Conservation (phyloP, 2,329 filamentous ascomycete species). For the Monascus ruber region DNA sequence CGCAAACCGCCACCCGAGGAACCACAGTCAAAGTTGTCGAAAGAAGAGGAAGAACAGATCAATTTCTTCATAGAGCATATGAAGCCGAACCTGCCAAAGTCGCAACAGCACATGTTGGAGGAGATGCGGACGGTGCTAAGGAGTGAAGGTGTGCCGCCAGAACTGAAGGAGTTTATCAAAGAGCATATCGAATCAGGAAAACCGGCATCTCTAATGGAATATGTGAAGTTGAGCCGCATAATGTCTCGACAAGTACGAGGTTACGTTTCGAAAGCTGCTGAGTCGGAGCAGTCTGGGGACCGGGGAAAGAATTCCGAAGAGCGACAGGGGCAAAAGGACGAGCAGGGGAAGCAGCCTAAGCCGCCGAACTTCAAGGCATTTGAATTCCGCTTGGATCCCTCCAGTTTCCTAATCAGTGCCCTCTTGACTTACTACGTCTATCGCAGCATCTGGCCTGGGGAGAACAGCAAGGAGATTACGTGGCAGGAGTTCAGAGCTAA, state of each 20-base stretch:
- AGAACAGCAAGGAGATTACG: conserved; percentile 69
- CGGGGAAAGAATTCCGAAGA: conserved; percentile 12
- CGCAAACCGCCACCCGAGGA: conserved; percentile 32
- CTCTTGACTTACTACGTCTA: conserved; percentile 54
- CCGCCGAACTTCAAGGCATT: conserved; percentile 24
- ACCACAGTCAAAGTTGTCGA: conserved; percentile 36
- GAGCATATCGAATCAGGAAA: conserved; percentile 38
- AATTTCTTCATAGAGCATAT: conserved; percentile 46
- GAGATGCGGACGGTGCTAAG: conserved; percentile 52
- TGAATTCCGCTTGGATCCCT: conserved; percentile 43
- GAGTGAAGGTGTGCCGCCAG: conserved; percentile 57
- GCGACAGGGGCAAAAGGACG: conserved; percentile 16
- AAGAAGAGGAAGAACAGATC: conserved; percentile 48
- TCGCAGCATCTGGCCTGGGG: conserved; percentile 53
- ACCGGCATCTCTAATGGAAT: conserved; percentile 41
- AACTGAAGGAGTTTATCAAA: conserved; percentile 54
- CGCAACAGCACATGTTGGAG: conserved; percentile 50
- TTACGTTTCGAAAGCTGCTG: conserved; percentile 28
- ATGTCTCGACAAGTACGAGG: conserved; percentile 46
- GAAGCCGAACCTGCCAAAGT: conserved; percentile 48
- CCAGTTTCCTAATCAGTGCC: conserved; percentile 45
- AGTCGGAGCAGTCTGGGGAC: conserved; percentile 16
- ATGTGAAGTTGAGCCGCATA: conserved; percentile 50
- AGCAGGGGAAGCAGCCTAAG: conserved; percentile 19
- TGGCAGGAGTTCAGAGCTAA: conserved; percentile 94